A percentile compares a stretch with the other conserved stretches of the same genome.
Evolutionary conservation across 2,329 filamentous ascomycete genomes (phyloP).

Genomic region (Venturia asperata): DNA sequence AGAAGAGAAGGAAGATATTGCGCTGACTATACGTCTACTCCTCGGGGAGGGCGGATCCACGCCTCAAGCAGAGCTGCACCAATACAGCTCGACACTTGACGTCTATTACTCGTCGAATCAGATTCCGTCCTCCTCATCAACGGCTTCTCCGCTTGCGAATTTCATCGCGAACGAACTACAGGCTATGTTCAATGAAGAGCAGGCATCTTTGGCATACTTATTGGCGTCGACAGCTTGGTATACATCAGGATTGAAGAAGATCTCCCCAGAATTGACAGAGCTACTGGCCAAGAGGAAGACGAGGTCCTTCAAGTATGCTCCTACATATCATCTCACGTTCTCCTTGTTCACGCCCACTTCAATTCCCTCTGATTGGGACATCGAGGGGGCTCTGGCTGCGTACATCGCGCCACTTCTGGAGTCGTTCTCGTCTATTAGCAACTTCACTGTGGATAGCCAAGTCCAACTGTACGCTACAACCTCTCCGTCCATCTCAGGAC

Average conservation of each 20-base stretch:
- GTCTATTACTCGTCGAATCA: slow-evolving; percentile 68
- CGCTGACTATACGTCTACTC: slow-evolving; percentile 63
- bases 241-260: slow-evolving; percentile 47
- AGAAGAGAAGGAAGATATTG: slow-evolving; percentile 43
- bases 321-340: slow-evolving; percentile 92
- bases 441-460: slow-evolving; percentile 93
- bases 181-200: slow-evolving; percentile 77
- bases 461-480: slow-evolving; percentile 82
- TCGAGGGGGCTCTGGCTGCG: slow-evolving; percentile 70
- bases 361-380: slow-evolving; percentile 80
- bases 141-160: slow-evolving; percentile 64
- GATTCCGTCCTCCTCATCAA: slow-evolving; percentile 58
- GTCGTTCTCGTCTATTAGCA: slow-evolving; percentile 74
- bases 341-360: slow-evolving; percentile 82
- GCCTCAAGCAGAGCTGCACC: slow-evolving; percentile 56
- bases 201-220: slow-evolving; percentile 59
- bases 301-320: slow-evolving; percentile 80
- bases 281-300: slow-evolving; percentile 64
- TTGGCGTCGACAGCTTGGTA: slow-evolving; percentile 43
- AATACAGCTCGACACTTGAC: slow-evolving; percentile 64
- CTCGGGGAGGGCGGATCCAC: slow-evolving; percentile 50
- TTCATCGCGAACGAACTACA: slow-evolving; percentile 75
- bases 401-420: slow-evolving; percentile 78
- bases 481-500: slow-evolving; percentile 53
- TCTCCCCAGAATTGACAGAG: slow-evolving; percentile 39